Evolutionary conservation across 75 land plant genomes (phyloP).

Genomic region (Selaginella moellendorffii): DNA sequence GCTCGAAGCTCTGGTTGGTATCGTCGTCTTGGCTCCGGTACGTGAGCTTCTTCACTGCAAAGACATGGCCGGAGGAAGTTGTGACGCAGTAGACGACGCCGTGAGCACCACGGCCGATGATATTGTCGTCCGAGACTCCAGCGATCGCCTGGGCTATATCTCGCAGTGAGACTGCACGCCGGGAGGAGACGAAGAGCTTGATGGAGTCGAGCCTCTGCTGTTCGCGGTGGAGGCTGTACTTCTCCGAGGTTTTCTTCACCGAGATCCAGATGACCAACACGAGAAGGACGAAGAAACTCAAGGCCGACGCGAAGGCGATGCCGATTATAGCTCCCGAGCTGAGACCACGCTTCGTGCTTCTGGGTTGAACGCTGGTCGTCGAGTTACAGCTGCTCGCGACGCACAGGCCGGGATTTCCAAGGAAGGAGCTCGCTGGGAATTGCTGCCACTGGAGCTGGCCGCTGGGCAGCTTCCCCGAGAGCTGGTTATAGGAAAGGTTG

Average conservation of each 20-base stretch:
- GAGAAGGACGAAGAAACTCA: not conserved
- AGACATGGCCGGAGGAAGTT: not conserved
- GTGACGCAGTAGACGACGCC: not conserved
- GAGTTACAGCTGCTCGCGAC: not conserved
- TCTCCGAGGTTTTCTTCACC: too few relatives aligned
- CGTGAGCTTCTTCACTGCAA: constrained; percentile 6
- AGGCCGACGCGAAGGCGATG: not conserved
- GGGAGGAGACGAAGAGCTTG: not conserved
- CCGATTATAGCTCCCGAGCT: not conserved
- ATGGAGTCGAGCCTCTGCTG: not conserved
- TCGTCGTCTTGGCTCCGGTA: not conserved
- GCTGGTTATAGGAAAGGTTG: constrained; percentile 68
- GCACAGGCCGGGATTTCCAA: not conserved
- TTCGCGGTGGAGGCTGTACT: not conserved
- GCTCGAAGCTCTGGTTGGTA: not conserved
- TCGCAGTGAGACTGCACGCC: not conserved
- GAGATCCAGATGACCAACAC: not conserved
- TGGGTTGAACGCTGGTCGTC: not conserved
- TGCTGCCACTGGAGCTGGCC: not conserved
- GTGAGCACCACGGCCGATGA: not conserved
- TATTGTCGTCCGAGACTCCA: not conserved
- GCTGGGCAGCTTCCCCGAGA: constrained; percentile 26
- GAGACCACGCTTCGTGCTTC: too few relatives aligned
- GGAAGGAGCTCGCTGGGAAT: not conserved
- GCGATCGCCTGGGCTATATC: not conserved